Base-by-base conservation (phyloP, 139 green algal species). In the Chlamydomonas incerta region DNA sequence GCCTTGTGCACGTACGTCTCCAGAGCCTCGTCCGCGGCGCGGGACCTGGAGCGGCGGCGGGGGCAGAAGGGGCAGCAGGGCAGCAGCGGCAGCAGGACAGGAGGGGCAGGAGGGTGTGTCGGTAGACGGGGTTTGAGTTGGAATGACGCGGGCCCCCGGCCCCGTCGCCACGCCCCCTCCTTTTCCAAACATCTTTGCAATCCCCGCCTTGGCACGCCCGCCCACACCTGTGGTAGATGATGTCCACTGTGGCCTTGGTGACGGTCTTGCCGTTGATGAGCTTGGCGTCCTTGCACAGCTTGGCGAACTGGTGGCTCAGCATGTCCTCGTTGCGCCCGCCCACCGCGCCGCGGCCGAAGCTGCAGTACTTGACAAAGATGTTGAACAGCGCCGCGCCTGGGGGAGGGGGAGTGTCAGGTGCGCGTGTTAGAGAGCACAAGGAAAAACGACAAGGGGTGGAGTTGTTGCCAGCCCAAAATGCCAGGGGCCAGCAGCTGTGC, bases 281-380 rank as follows among this genome's bases (percentile, higher is more conserved):
- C 72, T 75, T 68, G 41, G 65, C 90, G 60, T 93, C 88, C 47
- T 50, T 50, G 75, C 86, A 90, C 41, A 93, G 86, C 74, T 87
- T 89, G n/a, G 72, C 21, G 52, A 92, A 92, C 81, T 90, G 81
- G 76, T 92, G 76, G 67, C 75, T 65, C 33, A 86, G 69, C 88
- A 93, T 92, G 58, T 92, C 90, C 63, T 93, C 86, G 72, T 69
- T 72, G n/a, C 86, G 82, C 2, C 76, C 76, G 26, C 62, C 76
- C 62, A 73, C 41, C 24, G 9, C 71, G 34, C 72, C 63, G 28
- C 88, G 90, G 17, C 91, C 91, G 46, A 83, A 63, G 29, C 83
- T 89, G 81, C 87, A 91, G 81, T 94, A 94, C 66, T 88, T 87
- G n/a, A 91, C 80, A 41, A 91, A 94, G 47, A 94, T 89, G 77